These are phyloP conservation scores for Miamiensis avidus DNA, from an alignment of 169 alveolate species.

Conservation along the genomic window DNA sequence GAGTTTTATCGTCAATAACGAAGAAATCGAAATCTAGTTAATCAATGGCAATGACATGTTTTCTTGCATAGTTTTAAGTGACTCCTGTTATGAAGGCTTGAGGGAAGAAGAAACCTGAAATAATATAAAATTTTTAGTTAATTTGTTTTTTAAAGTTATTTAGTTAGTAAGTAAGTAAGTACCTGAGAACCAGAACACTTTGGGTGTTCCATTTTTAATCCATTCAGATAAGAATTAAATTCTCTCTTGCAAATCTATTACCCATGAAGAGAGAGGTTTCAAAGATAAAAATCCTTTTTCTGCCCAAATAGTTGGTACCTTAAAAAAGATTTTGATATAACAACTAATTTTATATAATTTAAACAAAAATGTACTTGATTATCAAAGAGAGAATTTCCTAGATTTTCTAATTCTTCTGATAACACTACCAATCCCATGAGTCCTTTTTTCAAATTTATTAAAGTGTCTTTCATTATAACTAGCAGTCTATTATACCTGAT, in stretches of 20 bases:
- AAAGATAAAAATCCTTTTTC: constrained; percentile 90
- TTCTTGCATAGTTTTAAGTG: constrained; percentile 91
- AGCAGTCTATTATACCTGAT: constrained; percentile 89
- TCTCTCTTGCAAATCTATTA: constrained; percentile 86
- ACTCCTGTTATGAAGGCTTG: constrained; percentile 92
- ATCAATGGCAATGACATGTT: constrained; percentile 88
- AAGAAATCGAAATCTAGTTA: constrained; percentile 76
- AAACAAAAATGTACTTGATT: constrained; percentile 10
- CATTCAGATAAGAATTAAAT: constrained; percentile 79
- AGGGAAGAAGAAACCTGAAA: constrained; percentile 87
- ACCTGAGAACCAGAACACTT: constrained; percentile 90
- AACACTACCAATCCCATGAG: constrained; percentile 91
- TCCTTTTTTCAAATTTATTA: constrained; percentile 87
- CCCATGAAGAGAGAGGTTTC: constrained; percentile 89
- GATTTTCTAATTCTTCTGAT: constrained; percentile 91
- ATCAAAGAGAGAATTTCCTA: constrained; percentile 31
- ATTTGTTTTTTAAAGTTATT: neutral
- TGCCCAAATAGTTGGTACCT: constrained; percentile 89
- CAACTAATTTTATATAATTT: neutral
- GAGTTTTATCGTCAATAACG: constrained; percentile 79
- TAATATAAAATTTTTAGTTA: neutral
- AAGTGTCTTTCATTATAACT: constrained; percentile 75
- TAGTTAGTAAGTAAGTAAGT: neutral
- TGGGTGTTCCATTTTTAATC: constrained; percentile 87
- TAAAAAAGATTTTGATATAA: neutral